These are phyloP conservation scores for Metarhizium sp. DNA, from an alignment of 2,329 filamentous ascomycete species.

Conservation along the genomic window DNA sequence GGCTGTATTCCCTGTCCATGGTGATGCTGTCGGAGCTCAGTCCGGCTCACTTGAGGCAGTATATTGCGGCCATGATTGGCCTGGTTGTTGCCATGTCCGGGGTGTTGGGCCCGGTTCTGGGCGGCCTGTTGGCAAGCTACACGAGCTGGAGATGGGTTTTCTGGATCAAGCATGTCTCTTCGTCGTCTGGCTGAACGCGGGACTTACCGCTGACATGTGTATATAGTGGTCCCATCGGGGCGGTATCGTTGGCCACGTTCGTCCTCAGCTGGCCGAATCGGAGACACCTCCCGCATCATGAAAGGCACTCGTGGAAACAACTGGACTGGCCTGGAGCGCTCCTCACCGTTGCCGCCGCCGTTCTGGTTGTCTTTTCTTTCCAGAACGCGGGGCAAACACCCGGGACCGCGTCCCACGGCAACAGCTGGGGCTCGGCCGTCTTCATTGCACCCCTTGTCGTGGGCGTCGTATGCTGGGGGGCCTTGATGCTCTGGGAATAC, in stretches of 20 bases:
- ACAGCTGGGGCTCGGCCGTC: conserved; percentile 32
- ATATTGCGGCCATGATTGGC: conserved; percentile 39
- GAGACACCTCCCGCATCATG: conserved; percentile 26
- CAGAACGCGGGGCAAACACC: conserved; percentile 34
- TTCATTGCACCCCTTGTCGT: conserved; percentile 22
- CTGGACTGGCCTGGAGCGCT: conserved; percentile 45
- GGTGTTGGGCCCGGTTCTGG: conserved; percentile 41
- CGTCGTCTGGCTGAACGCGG: conserved; percentile 3
- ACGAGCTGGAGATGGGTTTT: conserved; percentile 46
- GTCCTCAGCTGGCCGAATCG: conserved; percentile 39
- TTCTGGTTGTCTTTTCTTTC: conserved; percentile 49
- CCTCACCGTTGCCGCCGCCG: conserved; percentile 42
- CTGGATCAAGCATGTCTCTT: conserved; percentile 43
- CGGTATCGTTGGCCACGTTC: conserved; percentile 36
- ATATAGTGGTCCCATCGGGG: conserved; percentile 39
- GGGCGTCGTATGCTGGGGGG: conserved; percentile 18
- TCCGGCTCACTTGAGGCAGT: conserved; percentile 27
- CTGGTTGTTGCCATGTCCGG: conserved; percentile 38
- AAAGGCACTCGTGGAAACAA: conserved; percentile 35
- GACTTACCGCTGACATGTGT: not conserved
- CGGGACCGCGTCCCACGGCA: conserved; percentile 8
- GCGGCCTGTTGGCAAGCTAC: conserved; percentile 40
- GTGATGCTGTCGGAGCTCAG: conserved; percentile 43
- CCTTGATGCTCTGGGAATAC: conserved; percentile 20
- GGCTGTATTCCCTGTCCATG: conserved; percentile 47